Evolutionary conservation across 1,284 basidiomycete species (phyloP), one percentile per base, ranked within the genome.

Genomic region (Puccinia polysora): DNA sequence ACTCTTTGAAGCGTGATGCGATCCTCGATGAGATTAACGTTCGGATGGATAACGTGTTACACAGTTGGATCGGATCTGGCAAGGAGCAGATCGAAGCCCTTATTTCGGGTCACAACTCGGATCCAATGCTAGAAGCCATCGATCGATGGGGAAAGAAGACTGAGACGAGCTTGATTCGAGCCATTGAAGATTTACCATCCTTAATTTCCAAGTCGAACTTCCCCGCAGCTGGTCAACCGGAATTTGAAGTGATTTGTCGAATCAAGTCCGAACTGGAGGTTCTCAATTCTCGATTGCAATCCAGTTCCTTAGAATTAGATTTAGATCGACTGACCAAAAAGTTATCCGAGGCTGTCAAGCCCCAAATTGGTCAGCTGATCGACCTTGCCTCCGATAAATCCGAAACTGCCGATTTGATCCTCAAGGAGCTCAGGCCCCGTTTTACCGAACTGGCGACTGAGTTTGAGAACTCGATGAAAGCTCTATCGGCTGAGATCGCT

Each of bases 351-450:
- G 88, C 89, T 0, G 89, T 91, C 76, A 90, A 90, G 77, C 89
- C 89, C 7, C 88, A 90, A 76, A 90, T 91, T 25, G 85, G 87
- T 1, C 89, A 91, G 76, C 85, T 91, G 74, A 90, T 91, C 74
- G 89, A 91, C 78, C 84, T 91, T 60, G 86, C 89, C 20, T 89
- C 88, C 0, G 89, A 91, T 78, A 91, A 91, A 78, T 84, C 87
- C 40, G 89, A 91, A 80, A 91, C 89, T 5, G 89, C 89, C 2
- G 83, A 84, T 8, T 83, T 91, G 53, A 91, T 91, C 73, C 84
- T 89, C 23, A 84, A 89, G 71, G 83, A 84, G n/a, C 83, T 91
- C 49, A 74, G 86, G 15, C 89, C 89, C 6, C 78, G 88, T 65
- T 76, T 90, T 14, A 85, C 86, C 5, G 79, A 82, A 7, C 76